A percentile compares a stretch with the other conserved stretches of the same genome.
phyloP scores from a whole-genome alignment of 169 alveolate species.

The Plasmodium vivax region DNA sequence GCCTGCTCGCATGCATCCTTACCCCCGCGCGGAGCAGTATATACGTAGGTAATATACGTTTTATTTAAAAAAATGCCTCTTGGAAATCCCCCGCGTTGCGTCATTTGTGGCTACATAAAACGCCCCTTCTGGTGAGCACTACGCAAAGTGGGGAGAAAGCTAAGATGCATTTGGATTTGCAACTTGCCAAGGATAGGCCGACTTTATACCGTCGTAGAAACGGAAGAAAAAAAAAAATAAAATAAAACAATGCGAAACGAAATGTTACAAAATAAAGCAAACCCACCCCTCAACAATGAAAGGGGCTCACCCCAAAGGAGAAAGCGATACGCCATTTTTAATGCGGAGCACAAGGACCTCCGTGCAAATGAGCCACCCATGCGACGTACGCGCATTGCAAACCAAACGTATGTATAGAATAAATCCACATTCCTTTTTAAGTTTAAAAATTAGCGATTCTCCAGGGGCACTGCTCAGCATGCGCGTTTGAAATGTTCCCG shows the following conservation, averaged over 20 bases:
- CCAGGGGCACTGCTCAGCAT: neutral
- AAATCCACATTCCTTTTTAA: neutral
- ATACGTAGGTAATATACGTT: neutral
- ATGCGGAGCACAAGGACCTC: neutral
- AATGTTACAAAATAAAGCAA: no score
- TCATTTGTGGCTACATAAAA: neutral
- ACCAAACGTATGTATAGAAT: neutral
- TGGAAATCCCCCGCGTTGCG: neutral
- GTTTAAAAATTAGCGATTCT: neutral
- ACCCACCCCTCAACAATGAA: neutral
- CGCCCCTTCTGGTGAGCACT: neutral
- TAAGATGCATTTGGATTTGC: neutral
- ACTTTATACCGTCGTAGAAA: neutral
- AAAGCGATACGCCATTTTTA: neutral
- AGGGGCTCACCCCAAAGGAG: neutral
- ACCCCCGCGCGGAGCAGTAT: neutral
- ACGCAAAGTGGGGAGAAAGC: neutral
- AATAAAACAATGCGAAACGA: no score
- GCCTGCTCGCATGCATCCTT: neutral
- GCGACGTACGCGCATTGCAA: neutral
- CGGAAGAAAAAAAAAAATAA: no score
- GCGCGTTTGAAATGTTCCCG: neutral
- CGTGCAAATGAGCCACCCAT: neutral
- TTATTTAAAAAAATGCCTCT: neutral
- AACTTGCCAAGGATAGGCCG: neutral